Evolutionary conservation across 2,329 filamentous ascomycete genomes (phyloP), one percentile per base, ranked within the genome.

Genomic region (Tolypocladium endophyticum): DNA sequence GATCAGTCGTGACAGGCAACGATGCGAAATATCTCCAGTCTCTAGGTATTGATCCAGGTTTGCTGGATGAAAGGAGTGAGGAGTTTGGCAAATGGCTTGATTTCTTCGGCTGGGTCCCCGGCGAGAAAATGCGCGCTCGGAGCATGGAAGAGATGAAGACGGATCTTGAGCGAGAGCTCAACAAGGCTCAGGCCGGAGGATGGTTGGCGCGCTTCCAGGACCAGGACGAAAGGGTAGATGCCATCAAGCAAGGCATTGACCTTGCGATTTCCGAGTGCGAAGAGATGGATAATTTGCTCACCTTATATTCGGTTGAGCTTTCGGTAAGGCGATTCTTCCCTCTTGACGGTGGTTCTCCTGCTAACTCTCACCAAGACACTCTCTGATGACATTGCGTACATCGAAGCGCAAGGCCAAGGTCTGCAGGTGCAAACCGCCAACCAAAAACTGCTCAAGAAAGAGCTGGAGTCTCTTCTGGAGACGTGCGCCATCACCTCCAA

Each of bases 341-440:
- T 38, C 12, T n/a, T 39, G n/a, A 38, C 20, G 7, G 6, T 28
- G 28, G 4, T 28, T 43, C 50, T 43, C 43, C 25, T 35, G 38
- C 43, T 56, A 25, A 53, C 25, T 14, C 20, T 12, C 8, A 2
- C 35, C 30, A 69, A 95, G 88, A 97, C 92, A 56, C 81, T 99
- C 36, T 92, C 92, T 60, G 93, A 97, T 56, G 94, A 99, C 68
- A 95, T 99, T 66, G 87, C 92, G 4, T 97, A 95, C 71, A 97
- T 99, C 64, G 94, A 99, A 76, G 92, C 94, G 2, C 94, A 99
- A 73, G 92, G 91, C 8, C 93, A 99, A 75, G 94, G 94, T 78
- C 78, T 99, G 55, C 94, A 99, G 69, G 93, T 99, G 8, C 94
- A 97, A 74, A 93, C 93, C 25, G 91, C 94, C 47, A 99, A 99